Base-by-base conservation (phyloP, 1,284 basidiomycete genomes). In the Boletus sp. region DNA sequence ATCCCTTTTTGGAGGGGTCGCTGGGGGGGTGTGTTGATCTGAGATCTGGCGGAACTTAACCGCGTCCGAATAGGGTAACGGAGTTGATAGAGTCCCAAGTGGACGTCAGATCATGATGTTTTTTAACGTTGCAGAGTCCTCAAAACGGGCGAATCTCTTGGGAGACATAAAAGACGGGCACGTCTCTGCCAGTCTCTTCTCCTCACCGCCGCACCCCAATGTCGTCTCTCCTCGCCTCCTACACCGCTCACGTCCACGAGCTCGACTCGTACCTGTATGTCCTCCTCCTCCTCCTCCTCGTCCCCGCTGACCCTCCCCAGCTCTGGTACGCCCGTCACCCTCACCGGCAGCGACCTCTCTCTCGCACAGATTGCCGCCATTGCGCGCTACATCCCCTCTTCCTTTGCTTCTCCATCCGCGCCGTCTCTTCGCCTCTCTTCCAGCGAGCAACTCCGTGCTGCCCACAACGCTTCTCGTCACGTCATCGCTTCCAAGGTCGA, bases 331-430 rank as follows among this genome's bases (percentile, higher is more conserved):
- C 65, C 78, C 7, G 74, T 91, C 46, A 60, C 75, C 13, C 70
- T 92, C 43, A 80, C 87, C 52, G 90, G 90, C 4, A 72, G 83
- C 54, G 75, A 68, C 13, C 76, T 93, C 32, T 80, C 88, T 1
- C 78, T 91, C 47, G 76, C 86, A 4, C 84, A 84, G 41, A 80
- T 92, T 12, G 76, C 82, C 14, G 87, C 87, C 13, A 75, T 81
- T 5, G 81, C 89, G 0, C 79, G 88, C 43, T 81, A 82, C 57
- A 63, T 72, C 33, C 77, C 80, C 22, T 39, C 45, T 3, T 0
- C 29, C 5, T 4, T 30, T 0, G 26, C 44, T n/a, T 48, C 42
- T 23, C 51, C 46, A 13, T 39, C 52, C 14, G 51, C 60, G 0
- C 51, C 65, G 2, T 58, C 70, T 10, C 77, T 87, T 25, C 57